Conservation (phyloP, 2,329 filamentous ascomycete species). For the Leptographium wingfieldii region DNA sequence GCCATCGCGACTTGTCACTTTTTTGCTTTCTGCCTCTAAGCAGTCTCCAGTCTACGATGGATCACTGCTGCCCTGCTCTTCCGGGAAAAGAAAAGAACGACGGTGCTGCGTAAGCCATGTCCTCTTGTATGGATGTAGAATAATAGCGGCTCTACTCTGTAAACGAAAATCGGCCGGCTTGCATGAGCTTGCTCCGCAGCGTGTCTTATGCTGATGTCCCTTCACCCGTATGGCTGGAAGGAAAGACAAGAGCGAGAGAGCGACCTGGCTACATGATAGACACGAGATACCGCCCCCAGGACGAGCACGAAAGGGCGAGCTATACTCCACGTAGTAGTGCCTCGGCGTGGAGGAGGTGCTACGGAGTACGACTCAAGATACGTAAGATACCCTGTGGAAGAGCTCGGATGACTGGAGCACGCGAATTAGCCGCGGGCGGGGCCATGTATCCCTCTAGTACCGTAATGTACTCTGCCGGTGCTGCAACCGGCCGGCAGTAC, state of each 20-base stretch:
- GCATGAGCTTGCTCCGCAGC: not conserved
- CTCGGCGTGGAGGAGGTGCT: conserved; percentile 11
- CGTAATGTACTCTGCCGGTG: not conserved
- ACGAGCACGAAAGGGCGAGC: not conserved
- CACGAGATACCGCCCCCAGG: not conserved
- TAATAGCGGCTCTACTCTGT: not conserved
- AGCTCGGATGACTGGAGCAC: conserved; percentile 13
- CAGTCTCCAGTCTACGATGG: not conserved
- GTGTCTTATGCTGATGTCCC: not conserved
- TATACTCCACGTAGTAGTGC: not conserved
- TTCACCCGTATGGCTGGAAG: conserved; percentile 1
- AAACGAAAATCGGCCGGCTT: not conserved
- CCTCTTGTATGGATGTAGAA: not conserved
- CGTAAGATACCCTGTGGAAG: not conserved
- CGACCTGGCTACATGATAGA: not conserved
- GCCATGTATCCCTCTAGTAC: not conserved
- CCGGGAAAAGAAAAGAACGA: not conserved
- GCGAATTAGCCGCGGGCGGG: conserved; percentile 6
- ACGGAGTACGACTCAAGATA: not conserved
- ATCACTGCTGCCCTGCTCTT: not conserved
- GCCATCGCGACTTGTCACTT: not conserved
- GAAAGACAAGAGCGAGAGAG: not conserved
- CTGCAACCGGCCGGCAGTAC: not conserved
- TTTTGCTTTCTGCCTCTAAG: not conserved
- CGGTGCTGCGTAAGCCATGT: not conserved